Evolutionary conservation across 495 filamentous ascomycete species (phyloP), one percentile per base, ranked within the genome.

Genomic region (Penicillium paxilli): DNA sequence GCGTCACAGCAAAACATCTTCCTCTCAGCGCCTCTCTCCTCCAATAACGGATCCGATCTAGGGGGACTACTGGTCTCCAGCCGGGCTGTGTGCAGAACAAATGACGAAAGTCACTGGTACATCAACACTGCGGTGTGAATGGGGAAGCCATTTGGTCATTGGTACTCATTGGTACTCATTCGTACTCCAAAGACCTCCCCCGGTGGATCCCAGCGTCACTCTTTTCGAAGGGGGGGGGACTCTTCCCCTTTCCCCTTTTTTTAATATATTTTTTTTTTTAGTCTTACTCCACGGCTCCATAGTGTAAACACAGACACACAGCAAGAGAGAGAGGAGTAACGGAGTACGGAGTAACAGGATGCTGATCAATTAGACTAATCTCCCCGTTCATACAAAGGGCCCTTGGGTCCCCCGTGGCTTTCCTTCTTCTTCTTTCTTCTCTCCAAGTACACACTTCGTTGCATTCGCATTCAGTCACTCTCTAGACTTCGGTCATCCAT

Each of bases 401-500:
- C 59, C 65, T 28, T 44, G 23, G 46, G 49, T 58, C 63, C 71
- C 71, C 49, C 64, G 51, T 63, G 57, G 57, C 24, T n/a, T 49
- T 51, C 48, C 25, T 49, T 47, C 55, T 55, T 49, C 65, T 70
- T 70, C 63, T 64, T 65, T 70, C 64, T 62, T 37, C 33, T 28
- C 58, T 57, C 56, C 70, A 77, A 75, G 69, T 66, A 59, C 64
- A 66, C 37, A 62, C 65, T 69, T 72, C 66, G 65, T 63, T 69
- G 60, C 58, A 56, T 61, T 69, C 63, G 63, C 67, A 62, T 65
- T 35, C 68, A 71, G 59, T 69, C 59, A 64, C 62, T 63, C 62
- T 60, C 60, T 76, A 64, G 79, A 80, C 79, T 76, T 80, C 78
- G 78, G 79, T 81, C 78, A 74, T 71, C 70, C 70, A 77, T 69